Evolutionary conservation across 345 rosid genomes (phyloP).

Genomic region (Populus pruinosa): DNA sequence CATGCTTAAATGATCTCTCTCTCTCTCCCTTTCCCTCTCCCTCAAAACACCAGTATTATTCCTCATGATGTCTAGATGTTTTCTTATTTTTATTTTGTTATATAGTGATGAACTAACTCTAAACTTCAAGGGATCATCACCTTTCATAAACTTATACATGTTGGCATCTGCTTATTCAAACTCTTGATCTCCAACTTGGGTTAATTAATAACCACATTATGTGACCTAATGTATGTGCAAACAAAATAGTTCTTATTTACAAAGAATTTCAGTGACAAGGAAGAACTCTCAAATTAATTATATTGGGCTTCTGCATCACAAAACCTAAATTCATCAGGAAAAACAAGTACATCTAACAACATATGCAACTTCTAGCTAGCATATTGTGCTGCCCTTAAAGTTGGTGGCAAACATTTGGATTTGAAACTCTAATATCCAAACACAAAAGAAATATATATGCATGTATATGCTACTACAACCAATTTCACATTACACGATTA

Average conservation of each 20-base stretch:
- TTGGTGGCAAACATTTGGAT: neutral
- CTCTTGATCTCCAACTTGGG: neutral
- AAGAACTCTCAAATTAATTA: neutral
- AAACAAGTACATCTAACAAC: neutral
- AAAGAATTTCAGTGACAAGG: neutral
- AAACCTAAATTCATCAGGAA: constrained; percentile 5
- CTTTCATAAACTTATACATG: neutral
- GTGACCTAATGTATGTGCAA: neutral
- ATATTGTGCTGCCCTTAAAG: neutral
- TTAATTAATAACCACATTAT: neutral
- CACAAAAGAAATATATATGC: neutral
- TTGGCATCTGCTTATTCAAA: neutral
- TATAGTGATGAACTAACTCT: neutral
- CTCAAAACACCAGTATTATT: neutral
- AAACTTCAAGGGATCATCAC: neutral
- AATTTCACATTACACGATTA: neutral
- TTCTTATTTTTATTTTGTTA: neutral
- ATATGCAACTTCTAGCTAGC: neutral
- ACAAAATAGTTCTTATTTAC: neutral
- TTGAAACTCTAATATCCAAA: neutral
- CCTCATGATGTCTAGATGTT: neutral
- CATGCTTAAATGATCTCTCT: neutral
- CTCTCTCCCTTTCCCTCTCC: neutral
- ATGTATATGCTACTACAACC: neutral
- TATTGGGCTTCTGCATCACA: neutral